phyloP scores from a whole-genome alignment of 306 rosid species.

The Begonia fuchsioides region DNA sequence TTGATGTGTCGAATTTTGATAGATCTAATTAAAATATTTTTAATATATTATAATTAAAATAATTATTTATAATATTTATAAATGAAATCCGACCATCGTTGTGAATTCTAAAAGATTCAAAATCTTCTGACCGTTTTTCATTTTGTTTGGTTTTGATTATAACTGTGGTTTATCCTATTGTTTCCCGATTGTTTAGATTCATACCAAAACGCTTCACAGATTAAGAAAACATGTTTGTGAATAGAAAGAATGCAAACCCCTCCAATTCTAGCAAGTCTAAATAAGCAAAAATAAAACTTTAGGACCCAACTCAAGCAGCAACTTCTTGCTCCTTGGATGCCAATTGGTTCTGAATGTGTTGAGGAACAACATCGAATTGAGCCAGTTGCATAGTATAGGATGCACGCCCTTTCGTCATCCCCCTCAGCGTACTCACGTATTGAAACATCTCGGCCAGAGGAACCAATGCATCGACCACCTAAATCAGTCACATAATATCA shows the following conservation, averaged over 20 bases:
- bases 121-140: too few species aligned
- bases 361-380: constrained; percentile 87
- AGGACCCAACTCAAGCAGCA: constrained; percentile 35
- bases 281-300: neutral
- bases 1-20: too few species aligned
- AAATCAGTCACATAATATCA: constrained; percentile 11
- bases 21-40: too few species aligned
- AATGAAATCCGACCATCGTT: too few species aligned
- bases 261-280: neutral
- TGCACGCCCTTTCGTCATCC: constrained; percentile 98
- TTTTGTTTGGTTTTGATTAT: too few species aligned
- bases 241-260: neutral
- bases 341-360: constrained; percentile 83
- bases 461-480: constrained; percentile 84
- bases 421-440: constrained; percentile 81
- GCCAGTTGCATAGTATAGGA: constrained; percentile 89
- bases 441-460: constrained; percentile 98
- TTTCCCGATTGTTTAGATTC: too few species aligned
- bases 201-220: too few species aligned
- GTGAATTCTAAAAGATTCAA: too few species aligned
- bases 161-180: too few species aligned
- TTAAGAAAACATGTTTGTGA: neutral
- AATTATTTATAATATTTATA: too few species aligned
- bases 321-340: constrained; percentile 78
- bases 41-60: too few species aligned